Evolutionary conservation across 495 filamentous ascomycete species (phyloP).

Genomic region (Staphylotrichum longicolle): DNA sequence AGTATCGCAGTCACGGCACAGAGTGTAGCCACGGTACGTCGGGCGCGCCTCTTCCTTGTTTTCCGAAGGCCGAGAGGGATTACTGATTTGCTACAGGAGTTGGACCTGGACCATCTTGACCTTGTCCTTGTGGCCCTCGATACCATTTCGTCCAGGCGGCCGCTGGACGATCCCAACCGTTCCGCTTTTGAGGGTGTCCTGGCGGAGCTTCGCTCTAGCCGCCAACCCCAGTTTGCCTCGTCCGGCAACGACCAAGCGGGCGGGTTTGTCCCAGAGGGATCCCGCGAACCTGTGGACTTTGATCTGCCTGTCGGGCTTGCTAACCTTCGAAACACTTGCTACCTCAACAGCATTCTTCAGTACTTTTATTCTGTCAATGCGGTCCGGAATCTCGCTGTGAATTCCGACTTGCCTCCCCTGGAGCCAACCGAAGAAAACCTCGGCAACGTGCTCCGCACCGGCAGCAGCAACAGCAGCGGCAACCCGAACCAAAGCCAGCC

Average conservation of each 20-base stretch:
- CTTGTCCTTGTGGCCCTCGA: constrained; percentile 28
- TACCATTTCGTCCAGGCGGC: constrained; percentile 2
- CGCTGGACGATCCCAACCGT: constrained; percentile 19
- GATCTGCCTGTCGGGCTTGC: constrained; percentile 77
- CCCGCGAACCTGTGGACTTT: constrained; percentile 8
- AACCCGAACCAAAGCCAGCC: not conserved
- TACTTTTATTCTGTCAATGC: constrained; percentile 89
- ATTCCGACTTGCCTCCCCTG: constrained; percentile 64
- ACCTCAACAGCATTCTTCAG: constrained; percentile 93
- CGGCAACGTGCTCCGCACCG: constrained; percentile 62
- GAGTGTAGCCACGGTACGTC: constrained; percentile 17
- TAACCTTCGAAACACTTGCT: constrained; percentile 97
- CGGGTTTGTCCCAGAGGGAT: not conserved
- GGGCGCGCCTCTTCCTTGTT: not conserved
- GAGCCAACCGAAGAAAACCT: constrained; percentile 60
- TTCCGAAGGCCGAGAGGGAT: not conserved
- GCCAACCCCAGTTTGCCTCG: not conserved
- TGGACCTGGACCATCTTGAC: constrained; percentile 8
- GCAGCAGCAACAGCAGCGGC: constrained; percentile 14
- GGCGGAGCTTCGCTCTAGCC: constrained; percentile 15
- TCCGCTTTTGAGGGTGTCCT: constrained; percentile 20
- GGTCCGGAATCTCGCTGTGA: constrained; percentile 74
- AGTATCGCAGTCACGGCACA: constrained; percentile 24
- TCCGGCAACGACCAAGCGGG: not conserved
- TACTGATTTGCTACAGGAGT: constrained; percentile 10